Evolutionary conservation across 495 filamentous ascomycete species (phyloP).

Genomic region (Aspergillus haitiensis): DNA sequence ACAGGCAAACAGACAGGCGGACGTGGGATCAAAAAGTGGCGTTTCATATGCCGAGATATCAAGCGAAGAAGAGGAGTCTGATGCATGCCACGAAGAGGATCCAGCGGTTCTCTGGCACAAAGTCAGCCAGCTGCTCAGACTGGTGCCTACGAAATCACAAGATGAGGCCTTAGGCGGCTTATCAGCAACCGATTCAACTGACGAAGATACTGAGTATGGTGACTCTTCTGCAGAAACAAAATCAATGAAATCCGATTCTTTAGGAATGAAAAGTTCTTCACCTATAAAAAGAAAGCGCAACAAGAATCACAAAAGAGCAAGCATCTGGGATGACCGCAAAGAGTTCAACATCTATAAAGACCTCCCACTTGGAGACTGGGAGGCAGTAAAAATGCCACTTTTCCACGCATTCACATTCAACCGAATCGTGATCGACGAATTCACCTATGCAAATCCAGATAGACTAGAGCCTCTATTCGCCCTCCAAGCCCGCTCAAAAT

Average conservation of each 20-base stretch:
- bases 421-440: constrained; percentile 69
- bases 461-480: constrained; percentile 32
- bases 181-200: background rate
- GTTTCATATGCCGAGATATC: constrained; percentile 22
- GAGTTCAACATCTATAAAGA: constrained; percentile 29
- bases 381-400: constrained; percentile 32
- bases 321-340: constrained; percentile 27
- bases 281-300: constrained; percentile 3
- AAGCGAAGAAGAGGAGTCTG: constrained; percentile 18
- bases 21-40: constrained; percentile 1
- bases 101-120: constrained; percentile 9
- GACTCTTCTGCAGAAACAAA: background rate
- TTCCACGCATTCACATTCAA: constrained; percentile 63
- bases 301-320: constrained; percentile 8
- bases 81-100: constrained; percentile 15
- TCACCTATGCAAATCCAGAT: constrained; percentile 53
- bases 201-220: constrained; percentile 3
- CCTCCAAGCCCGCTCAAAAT: constrained; percentile 54
- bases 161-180: background rate
- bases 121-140: constrained; percentile 11
- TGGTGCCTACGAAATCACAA: background rate
- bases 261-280: background rate
- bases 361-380: constrained; percentile 16
- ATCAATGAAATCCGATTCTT: background rate
- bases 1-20: constrained; percentile 3